A percentile compares a stretch with the other conserved stretches of the same genome.
phyloP scores from a whole-genome alignment of 257 asterid genomes.

The Penstemon barbatus region DNA sequence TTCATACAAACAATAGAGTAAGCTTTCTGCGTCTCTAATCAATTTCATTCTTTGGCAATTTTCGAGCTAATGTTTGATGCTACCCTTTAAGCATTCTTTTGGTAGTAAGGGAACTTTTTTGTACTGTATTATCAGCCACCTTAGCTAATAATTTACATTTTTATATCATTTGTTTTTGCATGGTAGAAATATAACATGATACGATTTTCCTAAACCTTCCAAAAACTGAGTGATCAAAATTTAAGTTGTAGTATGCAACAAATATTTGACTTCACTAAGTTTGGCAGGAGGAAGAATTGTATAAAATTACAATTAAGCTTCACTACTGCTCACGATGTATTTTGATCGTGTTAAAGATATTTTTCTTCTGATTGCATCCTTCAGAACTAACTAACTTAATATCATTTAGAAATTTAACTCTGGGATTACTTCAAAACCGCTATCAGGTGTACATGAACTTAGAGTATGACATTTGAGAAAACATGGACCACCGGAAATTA shows the following conservation, averaged over 20 bases:
- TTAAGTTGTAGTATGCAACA: not conserved
- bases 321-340: not conserved
- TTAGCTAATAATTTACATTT: constrained; percentile 1
- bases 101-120: constrained; percentile 12
- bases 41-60: constrained; percentile 5
- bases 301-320: not conserved
- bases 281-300: not conserved
- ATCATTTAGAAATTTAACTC: not conserved
- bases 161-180: not conserved
- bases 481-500: not conserved
- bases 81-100: not conserved
- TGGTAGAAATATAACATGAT: not conserved
- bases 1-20: constrained; percentile 83
- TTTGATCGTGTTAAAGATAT: constrained; percentile 9
- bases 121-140: constrained; percentile 10
- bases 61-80: constrained; percentile 13
- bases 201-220: not conserved
- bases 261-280: not conserved
- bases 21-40: constrained; percentile 33
- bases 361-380: not conserved
- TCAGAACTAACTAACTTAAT: not conserved
- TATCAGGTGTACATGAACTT: not conserved
- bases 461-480: not conserved
- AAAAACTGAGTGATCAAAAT: not conserved
- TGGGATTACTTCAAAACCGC: not conserved